These are phyloP conservation scores for Pseudopediastrum boryanum DNA, from an alignment of 139 green algal genomes.

Conservation along the genomic window DNA sequence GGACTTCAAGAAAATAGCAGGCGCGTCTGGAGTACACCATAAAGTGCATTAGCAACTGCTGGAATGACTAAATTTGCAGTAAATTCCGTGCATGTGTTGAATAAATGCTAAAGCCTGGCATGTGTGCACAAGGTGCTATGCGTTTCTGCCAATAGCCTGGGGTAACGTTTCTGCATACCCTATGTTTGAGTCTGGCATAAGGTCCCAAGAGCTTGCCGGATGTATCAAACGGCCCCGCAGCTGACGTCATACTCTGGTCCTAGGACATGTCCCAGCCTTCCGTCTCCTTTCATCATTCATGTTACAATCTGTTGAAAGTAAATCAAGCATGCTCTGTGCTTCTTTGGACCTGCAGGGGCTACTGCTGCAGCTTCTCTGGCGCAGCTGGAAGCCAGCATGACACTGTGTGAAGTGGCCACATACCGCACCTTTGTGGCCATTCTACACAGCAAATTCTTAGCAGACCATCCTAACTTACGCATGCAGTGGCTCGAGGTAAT, in stretches of 20 bases:
- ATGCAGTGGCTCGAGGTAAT: conserved; percentile 33
- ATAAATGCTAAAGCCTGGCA: background rate
- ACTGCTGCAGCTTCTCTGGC: conserved; percentile 1
- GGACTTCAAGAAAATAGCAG: background rate
- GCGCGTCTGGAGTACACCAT: background rate
- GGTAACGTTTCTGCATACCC: too few relatives aligned
- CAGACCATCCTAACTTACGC: background rate
- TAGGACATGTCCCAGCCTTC: background rate
- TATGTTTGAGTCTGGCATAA: too few relatives aligned
- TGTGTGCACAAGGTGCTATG: background rate
- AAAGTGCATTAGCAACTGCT: background rate
- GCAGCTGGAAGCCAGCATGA: conserved; percentile 19
- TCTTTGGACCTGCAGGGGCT: background rate
- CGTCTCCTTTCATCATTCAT: background rate
- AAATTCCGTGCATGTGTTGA: background rate
- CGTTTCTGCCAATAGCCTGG: background rate
- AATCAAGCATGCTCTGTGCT: background rate
- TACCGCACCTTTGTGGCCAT: conserved; percentile 33
- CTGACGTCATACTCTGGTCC: background rate
- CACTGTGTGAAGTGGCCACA: conserved; percentile 23
- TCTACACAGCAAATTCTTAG: conserved; percentile 24
- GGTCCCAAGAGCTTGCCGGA: too few relatives aligned
- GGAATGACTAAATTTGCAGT: background rate
- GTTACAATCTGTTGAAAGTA: background rate
- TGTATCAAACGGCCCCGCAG: background rate